phyloP scores from a whole-genome alignment of 208 protist species.

The Borovskyia barvae region DNA sequence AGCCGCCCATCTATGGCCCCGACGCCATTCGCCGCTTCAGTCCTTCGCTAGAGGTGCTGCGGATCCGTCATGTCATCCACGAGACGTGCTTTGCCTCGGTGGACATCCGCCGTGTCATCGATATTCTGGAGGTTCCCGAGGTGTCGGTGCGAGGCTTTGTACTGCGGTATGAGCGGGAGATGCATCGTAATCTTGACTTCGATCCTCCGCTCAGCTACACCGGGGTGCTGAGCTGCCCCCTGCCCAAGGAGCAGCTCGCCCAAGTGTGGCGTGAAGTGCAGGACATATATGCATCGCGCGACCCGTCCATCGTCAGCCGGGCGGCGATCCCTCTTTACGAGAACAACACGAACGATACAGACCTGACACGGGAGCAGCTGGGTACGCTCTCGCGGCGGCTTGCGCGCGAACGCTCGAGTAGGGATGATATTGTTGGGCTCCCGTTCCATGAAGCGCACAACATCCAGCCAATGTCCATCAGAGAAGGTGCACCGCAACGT shows the following conservation, averaged over 20 bases:
- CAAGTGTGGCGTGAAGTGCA: constrained; percentile 55
- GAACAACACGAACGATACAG: constrained; percentile 30
- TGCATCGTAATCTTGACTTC: constrained; percentile 33
- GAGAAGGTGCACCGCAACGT: background rate
- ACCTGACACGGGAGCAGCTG: constrained; percentile 29
- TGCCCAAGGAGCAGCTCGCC: constrained; percentile 62
- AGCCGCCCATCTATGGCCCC: constrained; percentile 47
- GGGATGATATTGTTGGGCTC: constrained; percentile 53
- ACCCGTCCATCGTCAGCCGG: constrained; percentile 16
- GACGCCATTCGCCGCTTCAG: constrained; percentile 40
- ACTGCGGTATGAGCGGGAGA: constrained; percentile 22
- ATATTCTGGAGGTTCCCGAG: constrained; percentile 30
- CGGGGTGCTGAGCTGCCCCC: constrained; percentile 46
- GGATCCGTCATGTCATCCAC: constrained; percentile 36
- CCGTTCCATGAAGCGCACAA: constrained; percentile 34
- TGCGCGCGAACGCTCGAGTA: constrained; percentile 24
- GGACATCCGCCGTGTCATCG: constrained; percentile 39
- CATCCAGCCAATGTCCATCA: constrained; percentile 11
- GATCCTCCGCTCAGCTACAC: constrained; percentile 28
- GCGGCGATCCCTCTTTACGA: constrained; percentile 51
- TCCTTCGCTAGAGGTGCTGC: constrained; percentile 30
- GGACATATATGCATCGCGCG: constrained; percentile 28
- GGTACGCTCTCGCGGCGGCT: constrained; percentile 29
- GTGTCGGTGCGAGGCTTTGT: constrained; percentile 29
- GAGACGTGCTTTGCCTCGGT: constrained; percentile 58